Evolutionary conservation across 331 rosid species (phyloP), one percentile per base, ranked within the genome.

Genomic region (Arachis monticola): DNA sequence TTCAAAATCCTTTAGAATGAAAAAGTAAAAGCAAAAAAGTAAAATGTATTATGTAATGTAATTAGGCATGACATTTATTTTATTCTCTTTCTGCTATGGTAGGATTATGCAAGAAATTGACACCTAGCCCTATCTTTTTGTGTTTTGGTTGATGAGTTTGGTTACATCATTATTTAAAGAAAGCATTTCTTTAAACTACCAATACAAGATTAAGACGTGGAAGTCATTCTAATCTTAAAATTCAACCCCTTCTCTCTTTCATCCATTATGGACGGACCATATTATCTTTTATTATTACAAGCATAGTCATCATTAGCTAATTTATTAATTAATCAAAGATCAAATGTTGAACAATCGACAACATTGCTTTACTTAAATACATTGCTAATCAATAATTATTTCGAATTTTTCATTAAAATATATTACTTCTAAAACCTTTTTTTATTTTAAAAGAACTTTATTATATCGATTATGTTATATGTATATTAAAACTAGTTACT

Each of bases 191-290:
- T 67, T 53, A 62, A 11, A 12, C 70, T 5, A 68, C 70, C 78
- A 72, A 72, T 72, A 45, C 64, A 17, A 77, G 78, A 77, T 73
- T 73, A 42, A 69, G 80, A 80, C 77, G 85, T 80, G 78, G 74
- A 78, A 74, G 78, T 77, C 76, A 74, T 73, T 80, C 80, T 81
- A 80, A 76, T 72, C 78, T 41, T 11, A 12, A 10, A 51, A 11
- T 51, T 51, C 59, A 14, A 52, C 40, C 40, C 4, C 40, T 11
- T 51, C 67, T 81, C 74, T 82, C 82, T 74, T 77, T 82, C 86
- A 10, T 78, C 83, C 42, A 78, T 82, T 74, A 74, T 82, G 80
- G 74, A 60, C 17, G 80, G 74, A 60, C 41, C 40, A n/a, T 35
- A 10, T 59, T 67, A 51, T 77, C 80, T 77, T 77, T 66, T 62